Evolutionary conservation across 1,284 basidiomycete genomes (phyloP), one percentile per base, ranked within the genome.

Genomic region (Pseudozyma tsukubaensis): DNA sequence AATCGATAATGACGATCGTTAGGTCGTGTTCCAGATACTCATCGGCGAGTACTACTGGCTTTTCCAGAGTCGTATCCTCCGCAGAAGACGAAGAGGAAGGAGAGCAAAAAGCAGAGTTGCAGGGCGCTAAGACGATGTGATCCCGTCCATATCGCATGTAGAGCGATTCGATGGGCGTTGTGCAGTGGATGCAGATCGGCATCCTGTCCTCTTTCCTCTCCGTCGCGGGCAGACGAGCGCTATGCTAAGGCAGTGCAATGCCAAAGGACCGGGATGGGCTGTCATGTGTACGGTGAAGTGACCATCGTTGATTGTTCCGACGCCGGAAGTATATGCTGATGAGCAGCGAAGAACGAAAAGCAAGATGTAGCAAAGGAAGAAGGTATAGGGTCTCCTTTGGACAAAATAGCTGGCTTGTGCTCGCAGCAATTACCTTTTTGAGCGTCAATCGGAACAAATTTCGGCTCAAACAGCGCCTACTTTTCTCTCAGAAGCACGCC

Each of bases 11-110:
- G 19, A 96, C 86, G 0, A 91, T 90, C 53, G 94, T 86, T 0
- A 88, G 86, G 72, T 94, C 93, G 72, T 94, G 91, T 82, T 96
- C 93, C 66, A 96, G 92, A 74, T 95, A 93, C 62, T 92, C 92
- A 84, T 97, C 94, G 0, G 91, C 91, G 80, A 95, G 35, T 0
- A 60, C 53, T 14, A 50, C 59, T 1, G 39, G 24, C 24, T 29
- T 35, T 14, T 14, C 45, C 1, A 35, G 18, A 5, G 37, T 24
- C 18, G 36, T 10, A 39, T 44, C 4, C 6, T 29, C 24, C 24
- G 24, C 24, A 19, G 37, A 3, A 13, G 58, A 93, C 12, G 86
- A 16, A n/a, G 45, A 12, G 10, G 40, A 18, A n/a, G 62, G n/a
- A 0, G 61, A 57, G 49, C 72, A 72, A 13, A 40, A 21, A 11